Base-by-base conservation (phyloP, 345 rosid genomes). In the Eutrema heterophyllum region DNA sequence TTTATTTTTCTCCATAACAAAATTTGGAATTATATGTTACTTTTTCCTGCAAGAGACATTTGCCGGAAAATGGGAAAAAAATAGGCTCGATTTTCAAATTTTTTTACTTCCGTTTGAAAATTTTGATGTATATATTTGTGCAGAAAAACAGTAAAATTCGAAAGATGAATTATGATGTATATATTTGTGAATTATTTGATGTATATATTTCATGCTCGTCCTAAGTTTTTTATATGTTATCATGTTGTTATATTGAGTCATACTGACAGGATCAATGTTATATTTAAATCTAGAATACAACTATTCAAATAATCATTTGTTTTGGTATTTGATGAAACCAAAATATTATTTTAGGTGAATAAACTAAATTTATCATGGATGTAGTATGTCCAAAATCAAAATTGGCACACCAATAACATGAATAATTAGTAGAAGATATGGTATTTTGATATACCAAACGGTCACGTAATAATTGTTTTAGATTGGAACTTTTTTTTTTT, bases 291-390 rank as follows among this genome's bases (percentile, higher is more conserved):
- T 21, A 21, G 2, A 21, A 21, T 38, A 38, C 0, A 29, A 39
- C 30, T 16, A 44, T 21, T 50, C 59, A 11, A 32, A 24, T 3
- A 41, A 44, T 36, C 11, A 64, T 46, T 11, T 15, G 57, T 14
- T 72, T 72, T 72, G 38, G 63, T 54, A 35, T 44, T 24, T 64
- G 49, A 44, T 73, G 57, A 26, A 55, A 73, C 71, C 10, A 54
- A 55, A 52, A 46, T 7, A 27, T 38, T 36, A 10, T 49, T 21
- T 44, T 35, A 49, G 46, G 59, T 46, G 35, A 55, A 54, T 36
- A 55, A 45, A 43, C 56, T 30, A 43, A 29, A 33, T 72, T 63
- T 21, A 43, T 33, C 38, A 64, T 14, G 39, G 48, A 4, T 33
- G 2, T 44, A 63, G 40, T 36, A 45, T 21, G 48, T 64, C 77